A percentile compares a stretch with the other conserved stretches of the same genome.
Evolutionary conservation across 2,329 filamentous ascomycete species (phyloP).

Genomic region (Aspergillus aculeatus): DNA sequence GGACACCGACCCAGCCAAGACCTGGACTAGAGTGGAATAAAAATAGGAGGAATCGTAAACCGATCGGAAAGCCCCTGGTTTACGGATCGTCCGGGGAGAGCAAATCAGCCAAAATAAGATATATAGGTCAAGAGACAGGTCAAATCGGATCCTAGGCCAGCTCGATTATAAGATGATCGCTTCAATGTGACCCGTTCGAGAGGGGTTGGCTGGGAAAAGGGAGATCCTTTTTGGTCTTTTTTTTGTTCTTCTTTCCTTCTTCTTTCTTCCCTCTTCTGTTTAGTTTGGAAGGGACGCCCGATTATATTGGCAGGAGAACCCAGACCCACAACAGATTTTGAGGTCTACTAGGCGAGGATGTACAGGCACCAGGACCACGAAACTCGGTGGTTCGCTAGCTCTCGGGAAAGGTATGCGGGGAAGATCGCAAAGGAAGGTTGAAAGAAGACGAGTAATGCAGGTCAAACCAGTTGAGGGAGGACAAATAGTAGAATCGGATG

Average conservation of each 20-base stretch:
- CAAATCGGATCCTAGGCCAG: not conserved
- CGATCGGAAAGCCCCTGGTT: conserved; percentile 9
- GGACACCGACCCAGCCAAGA: conserved; percentile 21
- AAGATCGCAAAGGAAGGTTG: conserved; percentile 3
- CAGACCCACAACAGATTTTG: not conserved
- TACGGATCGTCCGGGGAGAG: conserved; percentile 9
- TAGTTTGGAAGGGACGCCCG: not conserved
- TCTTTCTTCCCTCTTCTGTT: not conserved
- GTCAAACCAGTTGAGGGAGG: conserved; percentile 8
- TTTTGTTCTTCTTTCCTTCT: not conserved
- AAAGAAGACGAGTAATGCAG: not conserved
- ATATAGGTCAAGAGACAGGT: conserved; percentile 3
- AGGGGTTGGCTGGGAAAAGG: not conserved
- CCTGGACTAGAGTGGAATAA: conserved; percentile 18
- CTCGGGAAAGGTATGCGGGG: conserved; percentile 13
- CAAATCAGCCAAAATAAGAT: conserved; percentile 3
- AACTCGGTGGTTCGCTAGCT: not conserved
- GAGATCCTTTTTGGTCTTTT: not conserved
- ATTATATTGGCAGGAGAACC: conserved; percentile 1
- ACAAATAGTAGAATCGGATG: not conserved
- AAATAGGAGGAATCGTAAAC: conserved; percentile 8
- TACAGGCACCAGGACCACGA: conserved; percentile 19
- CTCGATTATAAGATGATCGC: not conserved
- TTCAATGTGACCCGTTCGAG: not conserved
- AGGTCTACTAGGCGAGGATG: conserved; percentile 14